Percentiles rank a stretch among this genome's conserved stretches.
Evolutionary conservation across 1,284 basidiomycete species (phyloP).

Genomic region (Irpex rosettiformis): DNA sequence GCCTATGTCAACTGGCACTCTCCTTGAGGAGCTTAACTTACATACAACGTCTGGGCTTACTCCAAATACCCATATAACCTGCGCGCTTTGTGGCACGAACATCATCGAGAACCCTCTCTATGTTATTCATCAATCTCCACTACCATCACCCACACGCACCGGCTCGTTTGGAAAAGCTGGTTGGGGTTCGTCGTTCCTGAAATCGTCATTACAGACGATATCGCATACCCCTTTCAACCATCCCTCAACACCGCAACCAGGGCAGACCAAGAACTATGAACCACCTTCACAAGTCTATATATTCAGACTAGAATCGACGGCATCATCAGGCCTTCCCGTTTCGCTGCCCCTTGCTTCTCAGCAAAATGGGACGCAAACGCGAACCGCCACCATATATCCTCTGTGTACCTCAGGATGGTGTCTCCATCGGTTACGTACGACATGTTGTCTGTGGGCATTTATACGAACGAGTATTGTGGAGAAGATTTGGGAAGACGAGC

Average conservation of each 20-base stretch:
- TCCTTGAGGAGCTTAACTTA: conserved; percentile 45
- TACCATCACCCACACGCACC: conserved; percentile 21
- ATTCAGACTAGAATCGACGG: conserved; percentile 47
- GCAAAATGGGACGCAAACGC: conserved; percentile 20
- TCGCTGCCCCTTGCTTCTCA: conserved; percentile 24
- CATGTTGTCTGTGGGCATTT: conserved; percentile 90
- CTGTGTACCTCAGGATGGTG: conserved; percentile 80
- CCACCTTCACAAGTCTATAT: conserved; percentile 48
- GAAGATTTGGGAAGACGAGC: conserved; percentile 78
- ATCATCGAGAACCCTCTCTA: conserved; percentile 31
- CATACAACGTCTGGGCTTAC: conserved; percentile 15
- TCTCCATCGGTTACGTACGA: conserved; percentile 73
- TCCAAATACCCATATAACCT: conserved; percentile 42
- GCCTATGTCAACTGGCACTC: conserved; percentile 59
- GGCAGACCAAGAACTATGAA: conserved; percentile 26
- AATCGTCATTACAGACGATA: conserved; percentile 39
- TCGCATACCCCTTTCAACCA: conserved; percentile 23
- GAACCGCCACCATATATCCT: conserved; percentile 48
- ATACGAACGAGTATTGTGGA: conserved; percentile 80
- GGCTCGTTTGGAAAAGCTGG: conserved; percentile 39
- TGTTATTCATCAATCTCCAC: conserved; percentile 17
- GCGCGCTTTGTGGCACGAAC: conserved; percentile 75
- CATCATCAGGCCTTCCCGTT: conserved; percentile 27
- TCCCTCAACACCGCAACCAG: conserved; percentile 22
- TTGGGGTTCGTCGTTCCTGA: conserved; percentile 60